A percentile compares a stretch with the other conserved stretches of the same genome.
Evolutionary conservation across 2,329 filamentous ascomycete genomes (phyloP).

Genomic region (Chaetomium olivaceum): DNA sequence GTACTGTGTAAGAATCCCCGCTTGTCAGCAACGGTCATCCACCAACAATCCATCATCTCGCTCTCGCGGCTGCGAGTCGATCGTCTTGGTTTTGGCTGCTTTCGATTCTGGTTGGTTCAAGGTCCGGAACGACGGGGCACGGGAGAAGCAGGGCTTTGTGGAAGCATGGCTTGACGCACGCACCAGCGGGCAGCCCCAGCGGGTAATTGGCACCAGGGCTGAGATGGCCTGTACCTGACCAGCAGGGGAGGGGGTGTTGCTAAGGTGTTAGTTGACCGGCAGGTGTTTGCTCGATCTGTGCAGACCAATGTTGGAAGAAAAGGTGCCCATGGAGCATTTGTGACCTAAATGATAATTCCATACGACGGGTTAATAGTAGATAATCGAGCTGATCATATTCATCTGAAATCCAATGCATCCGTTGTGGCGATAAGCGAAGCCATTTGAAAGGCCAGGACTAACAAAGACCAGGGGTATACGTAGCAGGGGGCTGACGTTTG

Average conservation of each 20-base stretch:
- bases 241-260: slow-evolving; percentile 24
- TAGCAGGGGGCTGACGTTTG: slow-evolving; percentile 29
- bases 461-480: slow-evolving; percentile 21
- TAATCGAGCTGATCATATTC: background rate
- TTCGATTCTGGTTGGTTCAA: slow-evolving; percentile 17
- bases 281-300: background rate
- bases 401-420: background rate
- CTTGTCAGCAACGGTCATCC: background rate
- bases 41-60: background rate
- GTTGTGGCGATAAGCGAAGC: background rate
- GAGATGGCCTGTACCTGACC: slow-evolving; percentile 25
- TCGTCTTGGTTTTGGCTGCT: slow-evolving; percentile 7
- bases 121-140: background rate
- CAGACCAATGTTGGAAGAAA: background rate
- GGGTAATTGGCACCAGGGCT: slow-evolving; percentile 32
- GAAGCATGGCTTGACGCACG: slow-evolving; percentile 21
- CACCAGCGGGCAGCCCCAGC: slow-evolving; percentile 31
- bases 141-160: slow-evolving; percentile 7
- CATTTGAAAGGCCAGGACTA: background rate
- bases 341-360: background rate
- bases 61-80: background rate
- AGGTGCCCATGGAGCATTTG: background rate
- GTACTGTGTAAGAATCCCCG: background rate
- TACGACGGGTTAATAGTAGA: background rate
- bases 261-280: slow-evolving; percentile 23